Evolutionary conservation across 768 basidiomycete species (phyloP).

Genomic region (Suillus decipiens): DNA sequence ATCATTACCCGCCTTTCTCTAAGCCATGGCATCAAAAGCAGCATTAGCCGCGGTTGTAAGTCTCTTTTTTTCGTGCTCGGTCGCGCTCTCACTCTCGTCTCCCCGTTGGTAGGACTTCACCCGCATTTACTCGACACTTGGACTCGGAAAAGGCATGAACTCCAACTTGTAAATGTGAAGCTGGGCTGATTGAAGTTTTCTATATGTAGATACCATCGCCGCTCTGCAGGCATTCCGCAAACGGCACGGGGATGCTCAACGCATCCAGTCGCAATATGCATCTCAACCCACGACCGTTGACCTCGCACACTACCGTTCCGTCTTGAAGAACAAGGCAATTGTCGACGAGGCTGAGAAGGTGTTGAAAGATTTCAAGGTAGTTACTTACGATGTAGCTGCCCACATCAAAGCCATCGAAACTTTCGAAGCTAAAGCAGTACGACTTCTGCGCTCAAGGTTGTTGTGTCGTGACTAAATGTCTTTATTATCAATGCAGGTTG

Average conservation of each 20-base stretch:
- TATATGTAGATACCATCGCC: constrained; percentile 76
- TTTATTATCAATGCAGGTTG: constrained; percentile 54
- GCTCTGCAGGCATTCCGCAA: constrained; percentile 95
- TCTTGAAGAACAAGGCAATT: constrained; percentile 90
- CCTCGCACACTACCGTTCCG: constrained; percentile 86
- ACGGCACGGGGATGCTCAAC: constrained; percentile 87
- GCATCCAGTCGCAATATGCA: constrained; percentile 61
- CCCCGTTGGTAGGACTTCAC: constrained; percentile 65
- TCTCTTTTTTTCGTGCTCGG: constrained; percentile 5
- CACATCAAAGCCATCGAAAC: constrained; percentile 95
- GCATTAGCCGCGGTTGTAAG: constrained; percentile 66
- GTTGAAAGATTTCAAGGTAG: constrained; percentile 87
- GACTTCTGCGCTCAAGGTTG: constrained; percentile 34
- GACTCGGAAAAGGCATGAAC: constrained; percentile 80
- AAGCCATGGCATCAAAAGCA: constrained; percentile 71
- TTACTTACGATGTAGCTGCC: constrained; percentile 86
- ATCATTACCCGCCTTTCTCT: constrained; percentile 10
- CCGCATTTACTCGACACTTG: constrained; percentile 79
- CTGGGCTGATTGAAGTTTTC: neutral
- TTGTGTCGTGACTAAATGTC: neutral
- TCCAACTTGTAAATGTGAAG: constrained; percentile 2
- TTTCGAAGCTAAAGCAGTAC: constrained; percentile 94
- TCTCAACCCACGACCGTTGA: constrained; percentile 83
- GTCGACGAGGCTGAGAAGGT: constrained; percentile 93
- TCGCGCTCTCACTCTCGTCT: constrained; percentile 14